phyloP scores from a whole-genome alignment of 2,329 filamentous ascomycete species.

The Colletotrichum eremochloae region DNA sequence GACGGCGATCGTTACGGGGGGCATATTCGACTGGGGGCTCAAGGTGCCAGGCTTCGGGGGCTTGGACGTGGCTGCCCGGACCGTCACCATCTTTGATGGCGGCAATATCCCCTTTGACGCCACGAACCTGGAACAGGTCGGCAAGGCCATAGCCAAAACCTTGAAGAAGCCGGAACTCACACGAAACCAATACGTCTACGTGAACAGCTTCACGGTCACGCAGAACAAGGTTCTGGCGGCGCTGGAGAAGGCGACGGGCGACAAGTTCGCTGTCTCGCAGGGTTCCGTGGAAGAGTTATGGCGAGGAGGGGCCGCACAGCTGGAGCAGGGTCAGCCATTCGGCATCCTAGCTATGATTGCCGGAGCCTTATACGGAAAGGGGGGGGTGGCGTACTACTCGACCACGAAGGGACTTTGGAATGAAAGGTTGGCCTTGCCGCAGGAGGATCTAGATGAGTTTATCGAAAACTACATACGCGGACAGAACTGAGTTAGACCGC shows the following conservation, averaged over 20 bases:
- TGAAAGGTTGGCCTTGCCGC: not conserved
- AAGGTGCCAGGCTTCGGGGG: conserved; percentile 10
- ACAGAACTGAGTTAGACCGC: not conserved
- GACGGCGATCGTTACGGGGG: conserved; percentile 7
- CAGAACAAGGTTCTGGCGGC: conserved; percentile 68
- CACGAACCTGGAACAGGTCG: conserved; percentile 11
- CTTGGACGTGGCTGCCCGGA: conserved; percentile 14
- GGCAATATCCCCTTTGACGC: conserved; percentile 14
- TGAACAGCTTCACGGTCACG: conserved; percentile 60
- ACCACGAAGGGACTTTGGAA: conserved; percentile 5
- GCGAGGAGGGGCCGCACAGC: not conserved
- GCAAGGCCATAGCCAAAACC: not conserved
- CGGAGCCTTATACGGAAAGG: conserved; percentile 10
- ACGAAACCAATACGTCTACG: conserved; percentile 2
- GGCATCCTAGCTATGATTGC: conserved; percentile 14
- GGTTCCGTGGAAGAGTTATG: conserved; percentile 13
- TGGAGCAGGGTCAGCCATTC: not conserved
- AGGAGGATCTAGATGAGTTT: conserved; percentile 6
- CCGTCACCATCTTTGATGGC: conserved; percentile 17
- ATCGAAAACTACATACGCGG: not conserved
- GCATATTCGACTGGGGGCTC: conserved; percentile 20
- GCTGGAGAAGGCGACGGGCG: conserved; percentile 65
- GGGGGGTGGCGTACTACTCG: not conserved
- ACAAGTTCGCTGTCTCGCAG: conserved; percentile 62
- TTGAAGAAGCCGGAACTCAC: not conserved